Conservation (phyloP, 1,139 yeast species). For the Hemisphaericaspora xylanilytica region DNA sequence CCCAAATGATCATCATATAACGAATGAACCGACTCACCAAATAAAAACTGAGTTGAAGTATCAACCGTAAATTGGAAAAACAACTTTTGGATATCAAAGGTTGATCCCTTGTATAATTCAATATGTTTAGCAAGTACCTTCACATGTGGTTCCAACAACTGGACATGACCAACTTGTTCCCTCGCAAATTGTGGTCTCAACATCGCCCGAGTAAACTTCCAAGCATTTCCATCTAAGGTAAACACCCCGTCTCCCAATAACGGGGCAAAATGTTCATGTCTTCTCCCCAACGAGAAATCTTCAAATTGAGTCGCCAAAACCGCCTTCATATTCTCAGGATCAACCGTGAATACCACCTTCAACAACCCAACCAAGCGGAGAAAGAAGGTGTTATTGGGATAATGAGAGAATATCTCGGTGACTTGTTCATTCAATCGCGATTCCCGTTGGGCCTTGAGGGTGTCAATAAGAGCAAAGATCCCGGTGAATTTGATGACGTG, state of each 20-base stretch:
- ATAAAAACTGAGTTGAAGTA: constrained; percentile 57
- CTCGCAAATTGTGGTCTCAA: constrained; percentile 56
- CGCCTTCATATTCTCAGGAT: constrained; percentile 39
- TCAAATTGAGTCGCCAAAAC: constrained; percentile 44
- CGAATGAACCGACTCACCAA: constrained; percentile 51
- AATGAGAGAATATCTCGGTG: constrained; percentile 14
- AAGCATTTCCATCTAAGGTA: constrained; percentile 56
- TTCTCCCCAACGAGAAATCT: constrained; percentile 51
- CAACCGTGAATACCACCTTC: constrained; percentile 21
- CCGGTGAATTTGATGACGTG: constrained; percentile 16
- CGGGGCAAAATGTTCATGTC: constrained; percentile 42
- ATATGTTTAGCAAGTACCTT: constrained; percentile 36
- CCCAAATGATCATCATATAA: constrained; percentile 33
- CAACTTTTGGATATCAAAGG: constrained; percentile 37
- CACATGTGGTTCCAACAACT: constrained; percentile 45
- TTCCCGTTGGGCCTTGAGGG: constrained; percentile 20
- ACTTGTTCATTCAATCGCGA: constrained; percentile 28
- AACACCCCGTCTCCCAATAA: constrained; percentile 58
- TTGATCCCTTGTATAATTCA: constrained; percentile 18
- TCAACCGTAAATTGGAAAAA: constrained; percentile 51
- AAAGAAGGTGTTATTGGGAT: constrained; percentile 21
- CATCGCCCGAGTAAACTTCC: constrained; percentile 57
- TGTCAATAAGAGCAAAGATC: constrained; percentile 16
- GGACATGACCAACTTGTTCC: constrained; percentile 49
- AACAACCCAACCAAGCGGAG: constrained; percentile 35